phyloP scores from a whole-genome alignment of 2,329 filamentous ascomycete species.

The Penicillium sp. region DNA sequence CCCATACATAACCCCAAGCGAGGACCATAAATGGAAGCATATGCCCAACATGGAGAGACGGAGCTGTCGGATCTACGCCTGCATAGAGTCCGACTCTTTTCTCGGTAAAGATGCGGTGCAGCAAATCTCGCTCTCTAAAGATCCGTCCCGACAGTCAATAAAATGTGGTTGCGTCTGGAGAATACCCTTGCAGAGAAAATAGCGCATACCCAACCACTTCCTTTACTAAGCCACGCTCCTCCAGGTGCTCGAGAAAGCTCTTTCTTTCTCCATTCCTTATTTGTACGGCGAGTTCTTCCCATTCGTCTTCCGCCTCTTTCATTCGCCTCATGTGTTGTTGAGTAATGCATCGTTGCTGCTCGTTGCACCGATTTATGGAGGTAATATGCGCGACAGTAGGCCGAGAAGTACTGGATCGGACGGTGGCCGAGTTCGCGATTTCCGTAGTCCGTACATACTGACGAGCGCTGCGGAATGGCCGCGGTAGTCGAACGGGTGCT shows the following conservation, averaged over 20 bases:
- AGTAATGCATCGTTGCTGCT: slow-evolving; percentile 45
- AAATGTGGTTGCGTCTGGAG: neutral
- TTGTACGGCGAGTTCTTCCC: slow-evolving; percentile 45
- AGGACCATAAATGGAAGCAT: slow-evolving; percentile 58
- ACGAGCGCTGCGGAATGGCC: slow-evolving; percentile 27
- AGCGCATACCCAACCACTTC: slow-evolving; percentile 51
- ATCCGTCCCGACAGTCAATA: slow-evolving; percentile 19
- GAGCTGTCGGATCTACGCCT: slow-evolving; percentile 56
- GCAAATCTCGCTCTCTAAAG: slow-evolving; percentile 46
- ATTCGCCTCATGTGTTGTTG: slow-evolving; percentile 42
- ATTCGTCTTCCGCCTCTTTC: slow-evolving; percentile 47
- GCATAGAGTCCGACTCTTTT: slow-evolving; percentile 54
- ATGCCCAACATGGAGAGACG: slow-evolving; percentile 56
- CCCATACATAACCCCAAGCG: slow-evolving; percentile 56
- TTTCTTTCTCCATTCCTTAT: slow-evolving; percentile 50
- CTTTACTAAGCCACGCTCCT: slow-evolving; percentile 53
- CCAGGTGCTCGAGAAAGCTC: slow-evolving; percentile 50
- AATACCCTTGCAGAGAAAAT: neutral
- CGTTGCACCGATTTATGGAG: neutral
- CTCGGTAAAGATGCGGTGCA: slow-evolving; percentile 51
- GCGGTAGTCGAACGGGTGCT: slow-evolving; percentile 14
- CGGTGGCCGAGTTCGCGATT: slow-evolving; percentile 22
- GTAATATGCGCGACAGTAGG: slow-evolving; percentile 16
- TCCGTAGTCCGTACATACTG: slow-evolving; percentile 31
- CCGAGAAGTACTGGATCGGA: slow-evolving; percentile 22